Base-by-base conservation (phyloP, 805 yeast genomes). In the Pichia insulana region DNA sequence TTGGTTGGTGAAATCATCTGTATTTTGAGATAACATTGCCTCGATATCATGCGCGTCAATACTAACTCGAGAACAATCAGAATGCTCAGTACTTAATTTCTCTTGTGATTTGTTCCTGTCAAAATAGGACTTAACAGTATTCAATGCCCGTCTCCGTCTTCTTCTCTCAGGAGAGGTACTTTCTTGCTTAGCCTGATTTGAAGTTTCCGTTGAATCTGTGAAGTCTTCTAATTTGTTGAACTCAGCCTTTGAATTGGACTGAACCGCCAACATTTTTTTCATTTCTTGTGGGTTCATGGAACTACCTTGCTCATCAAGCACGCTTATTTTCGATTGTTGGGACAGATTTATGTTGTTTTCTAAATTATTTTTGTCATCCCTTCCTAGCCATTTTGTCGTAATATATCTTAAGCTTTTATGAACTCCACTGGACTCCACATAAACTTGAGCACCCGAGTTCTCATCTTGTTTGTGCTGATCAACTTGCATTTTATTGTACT, bases 351-450 rank as follows among this genome's bases (percentile, higher is more conserved):
- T 20, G 17, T 39, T 31, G 15, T 20, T 20, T 13, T 30, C 34
- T 7, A 18, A 28, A 26, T 37, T 18, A 11, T 10, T 34, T 40
- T 35, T 44, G 35, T 43, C 36, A 13, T 49, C 53, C 26, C 49
- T 46, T 35, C 51, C 53, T 5, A 47, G 36, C 30, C 55, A 48
- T 22, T 51, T 47, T 7, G 55, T 48, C 42, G 51, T 55, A 13
- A 55, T 46, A 30, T 43, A 50, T 25, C 55, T 50, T n/a, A 55
- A 44, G 13, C 57, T 52, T 22, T 49, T 50, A 4, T 56, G 49
- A 30, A 53, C 47, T 4, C 51, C 47, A 31, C 47, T 49, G 11
- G 50, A 31, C 15, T 55, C 56, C 18, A 52, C 56, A 49, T 11
- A 2, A 10, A 2, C 10, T 13, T 19, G 15, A 9, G 22, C 33